These are phyloP conservation scores for Neoboletus subvelutipes DNA, from an alignment of 768 basidiomycete species.

Conservation along the genomic window DNA sequence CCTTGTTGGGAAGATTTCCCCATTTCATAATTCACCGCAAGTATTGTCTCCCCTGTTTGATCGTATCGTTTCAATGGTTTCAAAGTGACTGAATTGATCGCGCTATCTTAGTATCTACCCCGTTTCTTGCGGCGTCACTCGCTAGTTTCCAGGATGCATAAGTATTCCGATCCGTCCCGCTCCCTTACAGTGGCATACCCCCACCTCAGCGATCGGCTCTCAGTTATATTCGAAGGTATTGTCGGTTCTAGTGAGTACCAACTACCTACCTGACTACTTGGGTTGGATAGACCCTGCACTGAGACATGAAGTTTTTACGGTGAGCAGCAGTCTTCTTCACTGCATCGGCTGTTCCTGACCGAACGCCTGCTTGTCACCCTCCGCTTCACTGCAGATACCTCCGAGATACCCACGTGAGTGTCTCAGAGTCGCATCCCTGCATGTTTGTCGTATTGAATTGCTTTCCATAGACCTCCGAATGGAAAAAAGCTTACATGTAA, in stretches of 20 bases:
- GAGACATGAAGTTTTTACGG: constrained; percentile 60
- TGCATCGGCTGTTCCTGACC: background rate
- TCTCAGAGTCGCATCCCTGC: background rate
- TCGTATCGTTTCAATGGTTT: constrained; percentile 11
- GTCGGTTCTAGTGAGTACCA: background rate
- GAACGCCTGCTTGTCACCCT: background rate
- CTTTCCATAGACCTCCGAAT: constrained; percentile 61
- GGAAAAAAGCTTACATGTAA: constrained; percentile 36
- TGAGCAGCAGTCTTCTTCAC: constrained; percentile 26
- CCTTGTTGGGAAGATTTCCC: background rate
- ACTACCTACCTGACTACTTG: background rate
- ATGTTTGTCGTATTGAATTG: background rate
- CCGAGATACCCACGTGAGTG: constrained; percentile 63
- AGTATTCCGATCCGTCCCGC: constrained; percentile 15
- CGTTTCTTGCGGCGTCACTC: background rate
- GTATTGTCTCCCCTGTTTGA: background rate
- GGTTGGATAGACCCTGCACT: background rate
- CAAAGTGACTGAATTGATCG: constrained; percentile 7
- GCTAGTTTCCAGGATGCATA: constrained; percentile 6
- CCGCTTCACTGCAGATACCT: constrained; percentile 49
- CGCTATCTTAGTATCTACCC: background rate
- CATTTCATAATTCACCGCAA: background rate
- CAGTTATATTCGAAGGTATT: background rate
- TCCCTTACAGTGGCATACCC: background rate
- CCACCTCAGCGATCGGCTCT: background rate